Evolutionary conservation across 176 grass and related monocot genomes (phyloP), one percentile per base, ranked within the genome.

Genomic region (Cenchrus americanus): DNA sequence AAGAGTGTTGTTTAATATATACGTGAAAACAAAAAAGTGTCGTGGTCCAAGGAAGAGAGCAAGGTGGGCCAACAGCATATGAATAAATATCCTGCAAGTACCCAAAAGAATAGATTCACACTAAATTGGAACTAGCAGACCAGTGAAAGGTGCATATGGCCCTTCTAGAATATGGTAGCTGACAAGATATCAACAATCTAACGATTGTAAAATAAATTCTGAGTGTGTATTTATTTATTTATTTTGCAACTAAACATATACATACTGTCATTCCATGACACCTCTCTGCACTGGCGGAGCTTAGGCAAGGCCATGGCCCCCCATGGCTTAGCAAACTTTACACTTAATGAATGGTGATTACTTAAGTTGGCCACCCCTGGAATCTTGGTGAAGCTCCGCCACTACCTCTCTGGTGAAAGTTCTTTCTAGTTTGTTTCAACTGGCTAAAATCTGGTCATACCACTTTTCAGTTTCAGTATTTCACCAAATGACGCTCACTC

Each of bases 11-110:
- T 48, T 60, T 58, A 57, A 67, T 68, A 49, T 26, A 66, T 14
- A 49, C 14, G 59, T 79, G 21, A 59, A 88, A 74, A 84, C 40
- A 75, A 66, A 76, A 30, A 3, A 52, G 32, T 22, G 40, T 60
- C 43, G 61, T 14, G 46, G 76, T 34, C 69, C 51, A 53, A 59
- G 24, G 42, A 84, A 51, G 19, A 49, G 80, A 14, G 62, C 8
- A 62, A 80, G 5, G 12, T 84, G 21, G 69, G 4, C 62, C 62
- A 51, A 53, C 10, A 52, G 4, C 71, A 12, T 34, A 50, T 79
- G 23, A 74, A 74, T 74, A 74, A 73, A 54, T 74, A 74, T n/a
- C 43, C 44, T 24, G 47, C 44, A 79, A 51, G 26, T 8, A 32
- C 30, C 24, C 43, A 47, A 51, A 66, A 79, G 3, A n/a, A 66